phyloP scores from a whole-genome alignment of 176 grass and related monocot species.

The Phoenix roebelenii region DNA sequence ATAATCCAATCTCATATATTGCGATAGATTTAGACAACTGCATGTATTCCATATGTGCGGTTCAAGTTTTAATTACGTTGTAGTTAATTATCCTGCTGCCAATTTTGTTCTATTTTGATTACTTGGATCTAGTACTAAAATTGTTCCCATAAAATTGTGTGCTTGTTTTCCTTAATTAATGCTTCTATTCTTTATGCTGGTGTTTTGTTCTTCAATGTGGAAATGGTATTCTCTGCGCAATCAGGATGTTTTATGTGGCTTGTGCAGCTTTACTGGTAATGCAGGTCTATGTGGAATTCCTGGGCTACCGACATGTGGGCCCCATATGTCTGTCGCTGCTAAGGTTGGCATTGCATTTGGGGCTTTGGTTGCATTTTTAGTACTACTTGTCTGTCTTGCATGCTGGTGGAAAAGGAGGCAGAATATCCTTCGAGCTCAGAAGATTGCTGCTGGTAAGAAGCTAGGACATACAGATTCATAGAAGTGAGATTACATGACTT shows the following conservation, averaged over 20 bases:
- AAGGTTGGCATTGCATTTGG: conserved; percentile 81
- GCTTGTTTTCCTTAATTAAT: too few species aligned
- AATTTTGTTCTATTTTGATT: too few species aligned
- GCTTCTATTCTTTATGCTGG: too few species aligned
- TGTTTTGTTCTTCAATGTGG: too few species aligned
- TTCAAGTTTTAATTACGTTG: too few species aligned
- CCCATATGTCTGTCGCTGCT: conserved; percentile 74
- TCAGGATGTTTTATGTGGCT: conserved; percentile 13
- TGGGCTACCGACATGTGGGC: conserved; percentile 68
- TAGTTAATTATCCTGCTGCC: too few species aligned
- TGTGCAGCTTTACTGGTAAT: conserved; percentile 74
- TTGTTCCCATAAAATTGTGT: too few species aligned
- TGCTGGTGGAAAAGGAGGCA: conserved; percentile 96
- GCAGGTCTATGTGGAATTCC: conserved; percentile 87
- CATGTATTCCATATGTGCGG: too few species aligned
- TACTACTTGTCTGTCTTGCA: conserved; percentile 56
- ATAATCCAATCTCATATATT: too few species aligned
- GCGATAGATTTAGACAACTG: too few species aligned
- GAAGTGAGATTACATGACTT: not conserved
- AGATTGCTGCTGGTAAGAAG: conserved; percentile 58
- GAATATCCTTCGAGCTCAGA: conserved; percentile 77
- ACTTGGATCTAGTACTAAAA: too few species aligned
- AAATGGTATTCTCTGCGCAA: not conserved
- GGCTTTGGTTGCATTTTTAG: conserved; percentile 43
- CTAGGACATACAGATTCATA: not conserved